Evolutionary conservation across 2,329 filamentous ascomycete genomes (phyloP).

Genomic region (Botrytis elliptica): DNA sequence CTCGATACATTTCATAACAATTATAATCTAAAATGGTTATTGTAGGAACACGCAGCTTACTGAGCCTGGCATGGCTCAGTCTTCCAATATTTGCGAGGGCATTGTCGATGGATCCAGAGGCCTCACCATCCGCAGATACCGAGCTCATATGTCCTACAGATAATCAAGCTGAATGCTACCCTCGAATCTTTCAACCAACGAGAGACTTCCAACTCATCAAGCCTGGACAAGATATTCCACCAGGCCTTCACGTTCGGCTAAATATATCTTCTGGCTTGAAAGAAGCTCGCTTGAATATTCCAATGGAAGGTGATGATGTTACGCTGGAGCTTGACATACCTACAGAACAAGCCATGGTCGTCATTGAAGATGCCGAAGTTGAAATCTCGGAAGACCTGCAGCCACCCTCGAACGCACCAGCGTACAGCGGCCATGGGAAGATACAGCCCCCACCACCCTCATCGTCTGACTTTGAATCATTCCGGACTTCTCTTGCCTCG

Average conservation of each 20-base stretch:
- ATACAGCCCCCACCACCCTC: slow-evolving; percentile 53
- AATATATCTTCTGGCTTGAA: slow-evolving; percentile 63
- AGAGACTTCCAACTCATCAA: slow-evolving; percentile 62
- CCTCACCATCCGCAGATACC: slow-evolving; percentile 40
- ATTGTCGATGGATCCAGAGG: slow-evolving; percentile 25
- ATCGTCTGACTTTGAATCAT: slow-evolving; percentile 42
- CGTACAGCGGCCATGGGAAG: slow-evolving; percentile 56
- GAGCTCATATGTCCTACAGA: slow-evolving; percentile 65
- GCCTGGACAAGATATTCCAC: slow-evolving; percentile 63
- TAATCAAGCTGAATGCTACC: slow-evolving; percentile 63
- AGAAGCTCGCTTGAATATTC: slow-evolving; percentile 65
- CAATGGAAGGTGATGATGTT: slow-evolving; percentile 50
- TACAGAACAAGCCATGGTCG: slow-evolving; percentile 46
- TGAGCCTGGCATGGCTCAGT: slow-evolving; percentile 32
- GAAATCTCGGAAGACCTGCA: slow-evolving; percentile 40
- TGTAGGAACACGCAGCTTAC: slow-evolving; percentile 23
- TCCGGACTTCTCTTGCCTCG: slow-evolving; percentile 49
- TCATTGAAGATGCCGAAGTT: slow-evolving; percentile 30
- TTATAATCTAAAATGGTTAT: slow-evolving; percentile 30
- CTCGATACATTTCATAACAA: slow-evolving; percentile 1
- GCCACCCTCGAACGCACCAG: slow-evolving; percentile 52
- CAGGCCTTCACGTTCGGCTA: slow-evolving; percentile 64
- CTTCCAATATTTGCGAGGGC: slow-evolving; percentile 31
- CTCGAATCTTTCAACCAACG: slow-evolving; percentile 61
- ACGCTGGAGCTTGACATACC: slow-evolving; percentile 52